These are phyloP conservation scores for Ilyonectria mors-panacis DNA, from an alignment of 2,329 filamentous ascomycete genomes.

Conservation along the genomic window DNA sequence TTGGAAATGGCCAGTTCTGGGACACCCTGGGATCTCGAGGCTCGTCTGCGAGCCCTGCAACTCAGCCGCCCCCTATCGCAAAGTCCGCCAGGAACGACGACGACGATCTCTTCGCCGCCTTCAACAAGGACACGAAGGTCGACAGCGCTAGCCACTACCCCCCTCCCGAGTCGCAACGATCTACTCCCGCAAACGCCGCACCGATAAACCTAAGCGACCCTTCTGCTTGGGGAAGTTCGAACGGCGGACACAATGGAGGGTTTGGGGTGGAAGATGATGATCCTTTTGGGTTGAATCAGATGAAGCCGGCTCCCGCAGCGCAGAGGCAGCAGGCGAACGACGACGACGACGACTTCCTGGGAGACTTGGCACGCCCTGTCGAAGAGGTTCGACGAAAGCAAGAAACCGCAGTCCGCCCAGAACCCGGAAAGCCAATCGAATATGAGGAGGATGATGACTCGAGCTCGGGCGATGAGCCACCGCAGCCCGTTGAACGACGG, in stretches of 20 bases:
- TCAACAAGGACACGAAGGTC: conserved; percentile 76
- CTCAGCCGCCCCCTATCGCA: conserved; percentile 38
- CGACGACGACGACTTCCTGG: conserved; percentile 77
- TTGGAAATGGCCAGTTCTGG: conserved; percentile 83
- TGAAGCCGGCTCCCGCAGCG: conserved; percentile 62
- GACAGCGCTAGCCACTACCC: conserved; percentile 77
- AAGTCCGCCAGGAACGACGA: conserved; percentile 59
- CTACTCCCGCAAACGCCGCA: conserved; percentile 60
- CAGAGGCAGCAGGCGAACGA: conserved; percentile 57
- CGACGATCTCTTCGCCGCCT: conserved; percentile 77
- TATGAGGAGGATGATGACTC: conserved; percentile 62
- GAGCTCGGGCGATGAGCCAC: conserved; percentile 61
- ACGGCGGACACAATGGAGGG: conserved; percentile 49
- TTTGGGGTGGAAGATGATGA: conserved; percentile 83
- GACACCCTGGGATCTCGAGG: conserved; percentile 76
- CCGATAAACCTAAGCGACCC: conserved; percentile 68
- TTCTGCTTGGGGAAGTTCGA: conserved; percentile 63
- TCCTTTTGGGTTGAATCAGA: conserved; percentile 83
- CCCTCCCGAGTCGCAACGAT: conserved; percentile 60
- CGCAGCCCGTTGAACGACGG: conserved; percentile 42
- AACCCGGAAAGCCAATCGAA: conserved; percentile 71
- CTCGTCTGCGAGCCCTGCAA: conserved; percentile 56
- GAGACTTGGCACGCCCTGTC: conserved; percentile 75
- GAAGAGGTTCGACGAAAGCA: conserved; percentile 71
- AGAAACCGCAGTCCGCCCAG: conserved; percentile 57